Evolutionary conservation across 2,329 filamentous ascomycete genomes (phyloP).

Genomic region (Daldinia sp.): DNA sequence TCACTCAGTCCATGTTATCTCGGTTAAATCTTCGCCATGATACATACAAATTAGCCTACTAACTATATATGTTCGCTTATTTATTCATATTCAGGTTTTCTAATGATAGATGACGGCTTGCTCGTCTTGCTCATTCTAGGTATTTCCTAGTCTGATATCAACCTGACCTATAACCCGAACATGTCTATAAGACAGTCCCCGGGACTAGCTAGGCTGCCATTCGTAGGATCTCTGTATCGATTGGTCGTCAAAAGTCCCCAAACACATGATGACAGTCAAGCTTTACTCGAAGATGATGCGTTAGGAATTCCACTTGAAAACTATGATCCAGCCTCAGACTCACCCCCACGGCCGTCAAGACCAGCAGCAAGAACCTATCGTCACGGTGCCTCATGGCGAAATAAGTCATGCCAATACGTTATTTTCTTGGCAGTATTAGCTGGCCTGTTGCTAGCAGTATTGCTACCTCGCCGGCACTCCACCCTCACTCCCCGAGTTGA

Average conservation of each 20-base stretch:
- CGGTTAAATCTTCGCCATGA: background rate
- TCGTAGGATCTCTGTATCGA: slow-evolving; percentile 26
- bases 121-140: background rate
- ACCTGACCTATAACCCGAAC: background rate
- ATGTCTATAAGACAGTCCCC: slow-evolving; percentile 26
- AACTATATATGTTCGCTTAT: too few species aligned
- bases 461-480: slow-evolving; percentile 28
- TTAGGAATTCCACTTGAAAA: slow-evolving; percentile 43
- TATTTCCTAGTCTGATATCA: background rate
- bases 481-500: slow-evolving; percentile 11
- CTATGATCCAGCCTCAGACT: slow-evolving; percentile 18
- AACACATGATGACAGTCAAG: slow-evolving; percentile 36
- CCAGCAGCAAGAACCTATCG: slow-evolving; percentile 10
- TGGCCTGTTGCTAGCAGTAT: slow-evolving; percentile 37
- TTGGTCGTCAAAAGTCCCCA: slow-evolving; percentile 7
- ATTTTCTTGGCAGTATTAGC: slow-evolving; percentile 31
- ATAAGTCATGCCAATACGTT: slow-evolving; percentile 21
- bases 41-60: background rate
- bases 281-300: slow-evolving; percentile 44
- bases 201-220: slow-evolving; percentile 18
- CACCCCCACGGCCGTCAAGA: slow-evolving; percentile 8
- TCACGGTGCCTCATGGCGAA: slow-evolving; percentile 10
- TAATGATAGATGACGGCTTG: too few species aligned
- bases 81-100: too few species aligned
- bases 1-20: background rate